phyloP scores from a whole-genome alignment of 192 early-diverging fungal genomes.

The Podila epicladia region DNA sequence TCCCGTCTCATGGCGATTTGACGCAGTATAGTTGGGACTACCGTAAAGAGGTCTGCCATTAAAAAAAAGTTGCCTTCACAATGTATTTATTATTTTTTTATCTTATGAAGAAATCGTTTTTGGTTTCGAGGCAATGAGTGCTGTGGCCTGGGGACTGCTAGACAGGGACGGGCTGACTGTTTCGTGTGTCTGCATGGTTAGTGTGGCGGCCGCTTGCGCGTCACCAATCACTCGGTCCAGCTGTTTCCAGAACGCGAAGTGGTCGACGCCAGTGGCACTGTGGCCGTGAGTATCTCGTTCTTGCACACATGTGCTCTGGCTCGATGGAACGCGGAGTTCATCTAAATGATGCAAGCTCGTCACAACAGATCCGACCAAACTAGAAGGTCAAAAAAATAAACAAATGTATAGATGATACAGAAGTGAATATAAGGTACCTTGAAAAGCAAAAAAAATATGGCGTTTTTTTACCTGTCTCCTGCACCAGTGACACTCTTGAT shows the following conservation, averaged over 20 bases:
- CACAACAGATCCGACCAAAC: constrained; percentile 75
- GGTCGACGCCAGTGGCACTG: neutral
- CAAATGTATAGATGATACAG: constrained; percentile 19
- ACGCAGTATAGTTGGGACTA: constrained; percentile 16
- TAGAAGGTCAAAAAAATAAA: constrained; percentile 50
- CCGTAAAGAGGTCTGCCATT: constrained; percentile 10
- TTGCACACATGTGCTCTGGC: too few species aligned
- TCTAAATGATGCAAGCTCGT: constrained; percentile 55
- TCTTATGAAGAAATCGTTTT: neutral
- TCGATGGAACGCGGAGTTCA: neutral
- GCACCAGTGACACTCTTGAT: constrained; percentile 77
- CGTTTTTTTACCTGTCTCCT: constrained; percentile 70
- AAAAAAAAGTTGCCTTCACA: neutral
- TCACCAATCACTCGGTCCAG: constrained; percentile 39
- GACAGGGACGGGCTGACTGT: constrained; percentile 35
- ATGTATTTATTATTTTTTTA: neutral
- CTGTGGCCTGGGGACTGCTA: constrained; percentile 5
- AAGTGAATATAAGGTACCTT: constrained; percentile 18
- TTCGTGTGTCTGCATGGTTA: constrained; percentile 52
- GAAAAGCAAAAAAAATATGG: neutral
- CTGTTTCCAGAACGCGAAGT: constrained; percentile 11
- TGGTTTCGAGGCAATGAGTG: neutral
- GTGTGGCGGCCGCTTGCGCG: constrained; percentile 37
- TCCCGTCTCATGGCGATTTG: constrained; percentile 16
- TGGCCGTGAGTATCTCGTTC: neutral